Conservation (phyloP, 768 basidiomycete species). For the Amanita rimosa region DNA sequence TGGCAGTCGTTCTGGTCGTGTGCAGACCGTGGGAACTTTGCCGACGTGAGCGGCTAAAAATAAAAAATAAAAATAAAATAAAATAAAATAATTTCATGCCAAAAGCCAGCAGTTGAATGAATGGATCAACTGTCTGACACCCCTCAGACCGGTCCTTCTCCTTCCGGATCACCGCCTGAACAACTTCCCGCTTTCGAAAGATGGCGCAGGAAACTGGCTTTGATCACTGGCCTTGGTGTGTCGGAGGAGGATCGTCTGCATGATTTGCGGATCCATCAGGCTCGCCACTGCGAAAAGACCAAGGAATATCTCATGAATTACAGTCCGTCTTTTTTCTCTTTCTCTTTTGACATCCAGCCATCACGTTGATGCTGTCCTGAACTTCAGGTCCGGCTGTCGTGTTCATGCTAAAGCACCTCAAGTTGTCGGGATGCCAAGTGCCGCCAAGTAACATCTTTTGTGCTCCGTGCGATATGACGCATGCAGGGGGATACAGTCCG, state of each 20-base stretch:
- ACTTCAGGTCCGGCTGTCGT: constrained; percentile 70
- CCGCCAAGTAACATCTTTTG: constrained; percentile 70
- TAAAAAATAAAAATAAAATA: too few species aligned
- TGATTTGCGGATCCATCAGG: constrained; percentile 24
- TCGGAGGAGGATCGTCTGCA: constrained; percentile 33
- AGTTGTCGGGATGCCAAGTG: constrained; percentile 60
- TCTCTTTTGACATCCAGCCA: constrained; percentile 6
- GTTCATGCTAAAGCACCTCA: constrained; percentile 91
- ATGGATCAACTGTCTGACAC: constrained; percentile 20
- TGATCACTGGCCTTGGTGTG: constrained; percentile 37
- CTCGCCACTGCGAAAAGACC: constrained; percentile 51
- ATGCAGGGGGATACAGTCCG: constrained; percentile 76
- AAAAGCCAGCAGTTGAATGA: too few species aligned
- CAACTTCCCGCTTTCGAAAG: constrained; percentile 28
- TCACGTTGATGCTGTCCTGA: neutral
- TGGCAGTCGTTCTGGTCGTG: too few species aligned
- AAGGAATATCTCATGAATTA: constrained; percentile 57
- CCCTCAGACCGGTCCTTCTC: constrained; percentile 8
- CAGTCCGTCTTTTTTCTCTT: constrained; percentile 35
- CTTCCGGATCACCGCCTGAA: constrained; percentile 13
- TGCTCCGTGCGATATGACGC: constrained; percentile 62
- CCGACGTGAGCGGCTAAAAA: too few species aligned
- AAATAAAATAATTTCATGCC: too few species aligned
- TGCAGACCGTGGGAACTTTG: too few species aligned
- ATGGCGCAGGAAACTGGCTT: constrained; percentile 36